phyloP scores from a whole-genome alignment of 768 basidiomycete species.

The Polyporus arcularius region DNA sequence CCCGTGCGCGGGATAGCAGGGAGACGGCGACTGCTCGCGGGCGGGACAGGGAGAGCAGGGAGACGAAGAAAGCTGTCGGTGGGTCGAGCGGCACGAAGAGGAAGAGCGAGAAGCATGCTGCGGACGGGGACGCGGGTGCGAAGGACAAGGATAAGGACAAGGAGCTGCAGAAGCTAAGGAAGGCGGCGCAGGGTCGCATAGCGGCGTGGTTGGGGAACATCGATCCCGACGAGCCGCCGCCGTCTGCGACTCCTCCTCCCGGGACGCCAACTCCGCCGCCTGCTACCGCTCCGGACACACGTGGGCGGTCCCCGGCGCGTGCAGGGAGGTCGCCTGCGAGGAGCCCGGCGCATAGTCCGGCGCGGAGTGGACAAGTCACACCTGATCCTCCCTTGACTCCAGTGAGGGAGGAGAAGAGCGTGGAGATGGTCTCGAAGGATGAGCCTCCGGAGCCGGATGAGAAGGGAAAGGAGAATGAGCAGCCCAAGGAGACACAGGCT shows the following conservation, averaged over 20 bases:
- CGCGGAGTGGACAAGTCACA: background rate
- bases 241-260: slow-evolving; percentile 31
- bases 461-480: background rate
- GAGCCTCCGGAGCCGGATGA: background rate
- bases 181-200: slow-evolving; percentile 68
- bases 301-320: background rate
- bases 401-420: background rate
- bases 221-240: slow-evolving; percentile 56
- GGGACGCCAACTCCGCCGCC: slow-evolving; percentile 9
- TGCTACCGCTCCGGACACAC: background rate
- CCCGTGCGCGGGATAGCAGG: slow-evolving; percentile 6
- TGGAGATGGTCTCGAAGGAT: background rate
- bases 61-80: slow-evolving; percentile 3
- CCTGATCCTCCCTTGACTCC: background rate
- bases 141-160: slow-evolving; percentile 30
- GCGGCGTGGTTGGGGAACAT: slow-evolving; percentile 76
- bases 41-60: slow-evolving; percentile 2
- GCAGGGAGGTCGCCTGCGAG: background rate
- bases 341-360: slow-evolving; percentile 1
- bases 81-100: slow-evolving; percentile 13
- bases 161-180: slow-evolving; percentile 40
- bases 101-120: slow-evolving; percentile 26
- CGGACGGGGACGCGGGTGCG: slow-evolving; percentile 9
- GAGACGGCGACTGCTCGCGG: slow-evolving; percentile 1
- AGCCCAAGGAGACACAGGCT: slow-evolving; percentile 19